Percentiles rank a stretch among this genome's conserved stretches.
These are phyloP conservation scores for Beta macrorhiza DNA, from an alignment of 179 eudicot species.

Conservation along the genomic window DNA sequence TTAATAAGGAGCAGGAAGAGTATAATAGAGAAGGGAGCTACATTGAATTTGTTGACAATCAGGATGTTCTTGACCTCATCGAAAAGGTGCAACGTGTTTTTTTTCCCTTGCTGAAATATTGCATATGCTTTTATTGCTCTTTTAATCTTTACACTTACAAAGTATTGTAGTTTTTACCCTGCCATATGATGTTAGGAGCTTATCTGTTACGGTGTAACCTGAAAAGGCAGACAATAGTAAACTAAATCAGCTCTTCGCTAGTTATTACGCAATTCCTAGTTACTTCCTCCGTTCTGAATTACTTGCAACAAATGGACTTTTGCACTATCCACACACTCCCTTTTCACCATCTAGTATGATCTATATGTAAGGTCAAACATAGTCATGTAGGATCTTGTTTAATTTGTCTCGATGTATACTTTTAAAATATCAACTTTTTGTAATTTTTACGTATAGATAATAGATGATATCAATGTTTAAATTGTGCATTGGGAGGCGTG, in stretches of 20 bases:
- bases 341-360: too few relatives aligned
- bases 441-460: too few relatives aligned
- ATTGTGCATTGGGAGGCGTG: too few relatives aligned
- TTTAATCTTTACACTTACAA: neutral
- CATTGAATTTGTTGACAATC: constrained; percentile 93
- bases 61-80: constrained; percentile 91
- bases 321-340: constrained; percentile 8
- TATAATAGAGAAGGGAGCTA: constrained; percentile 96
- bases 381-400: too few relatives aligned
- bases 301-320: too few relatives aligned
- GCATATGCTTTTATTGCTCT: neutral
- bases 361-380: too few relatives aligned
- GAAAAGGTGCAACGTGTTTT: constrained; percentile 89
- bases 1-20: constrained; percentile 99
- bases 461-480: too few relatives aligned
- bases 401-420: too few relatives aligned
- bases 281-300: too few relatives aligned
- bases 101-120: neutral
- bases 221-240: neutral
- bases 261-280: neutral
- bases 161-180: neutral
- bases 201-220: neutral
- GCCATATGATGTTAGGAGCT: neutral
- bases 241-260: neutral
- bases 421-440: too few relatives aligned